Conservation (phyloP, 2,329 filamentous ascomycete genomes). For the Graphilbum sp. region DNA sequence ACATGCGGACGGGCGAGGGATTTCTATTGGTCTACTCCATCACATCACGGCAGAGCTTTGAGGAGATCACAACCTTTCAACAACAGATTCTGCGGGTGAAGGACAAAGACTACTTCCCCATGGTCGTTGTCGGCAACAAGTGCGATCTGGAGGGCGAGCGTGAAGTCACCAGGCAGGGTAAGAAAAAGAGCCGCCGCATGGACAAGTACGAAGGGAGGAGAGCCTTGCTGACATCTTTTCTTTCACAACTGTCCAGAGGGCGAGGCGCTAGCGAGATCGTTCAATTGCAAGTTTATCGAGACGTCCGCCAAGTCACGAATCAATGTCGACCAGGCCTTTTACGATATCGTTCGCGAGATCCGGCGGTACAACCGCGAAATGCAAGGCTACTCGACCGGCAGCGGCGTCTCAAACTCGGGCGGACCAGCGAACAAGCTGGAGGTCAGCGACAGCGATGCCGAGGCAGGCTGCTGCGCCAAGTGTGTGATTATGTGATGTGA, state of each 20-base stretch:
- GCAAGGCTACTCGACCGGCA: conserved; percentile 66
- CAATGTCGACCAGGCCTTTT: conserved; percentile 97
- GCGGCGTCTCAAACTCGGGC: conserved; percentile 44
- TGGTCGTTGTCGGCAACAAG: conserved; percentile 98
- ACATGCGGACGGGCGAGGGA: conserved; percentile 97
- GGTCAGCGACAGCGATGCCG: conserved; percentile 50
- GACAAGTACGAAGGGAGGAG: neutral
- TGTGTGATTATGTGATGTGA: conserved; percentile 10
- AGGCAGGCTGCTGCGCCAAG: conserved; percentile 63
- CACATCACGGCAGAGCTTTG: conserved; percentile 90
- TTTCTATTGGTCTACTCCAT: conserved; percentile 98
- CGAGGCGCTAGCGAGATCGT: conserved; percentile 66
- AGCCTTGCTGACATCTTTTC: too few relatives aligned
- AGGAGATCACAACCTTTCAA: conserved; percentile 97
- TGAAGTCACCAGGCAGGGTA: conserved; percentile 84
- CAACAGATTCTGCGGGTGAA: conserved; percentile 97
- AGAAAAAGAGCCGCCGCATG: conserved; percentile 14
- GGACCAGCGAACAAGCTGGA: conserved; percentile 61
- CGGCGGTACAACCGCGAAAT: conserved; percentile 97
- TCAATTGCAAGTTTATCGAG: conserved; percentile 97
- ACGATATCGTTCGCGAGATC: conserved; percentile 95
- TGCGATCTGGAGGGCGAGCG: conserved; percentile 92
- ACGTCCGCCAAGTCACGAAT: conserved; percentile 96
- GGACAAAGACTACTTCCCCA: conserved; percentile 99
- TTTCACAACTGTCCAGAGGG: conserved; percentile 72